Conservation (phyloP, 2,329 filamentous ascomycete genomes). For the Parasarocladium wereldwijsianum region DNA sequence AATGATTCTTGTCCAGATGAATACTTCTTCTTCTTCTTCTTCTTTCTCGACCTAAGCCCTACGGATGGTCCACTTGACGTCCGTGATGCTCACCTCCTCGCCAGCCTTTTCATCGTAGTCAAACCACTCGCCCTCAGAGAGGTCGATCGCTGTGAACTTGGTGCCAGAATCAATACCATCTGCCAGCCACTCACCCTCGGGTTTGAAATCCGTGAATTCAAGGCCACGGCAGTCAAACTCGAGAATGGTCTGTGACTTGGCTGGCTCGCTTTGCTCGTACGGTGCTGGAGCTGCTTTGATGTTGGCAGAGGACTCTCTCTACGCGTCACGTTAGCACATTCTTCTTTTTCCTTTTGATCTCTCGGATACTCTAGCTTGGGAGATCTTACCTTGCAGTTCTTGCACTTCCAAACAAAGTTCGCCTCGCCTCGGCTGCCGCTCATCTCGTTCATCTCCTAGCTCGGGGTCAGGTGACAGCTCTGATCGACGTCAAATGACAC, state of each 20-base stretch:
- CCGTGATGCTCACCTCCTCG: conserved; percentile 86
- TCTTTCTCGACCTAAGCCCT: conserved; percentile 35
- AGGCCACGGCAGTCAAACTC: conserved; percentile 89
- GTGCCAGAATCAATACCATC: conserved; percentile 68
- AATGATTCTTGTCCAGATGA: too few relatives aligned
- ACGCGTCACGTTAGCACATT: not conserved
- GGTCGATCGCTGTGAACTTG: conserved; percentile 68
- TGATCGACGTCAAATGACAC: conserved; percentile 15
- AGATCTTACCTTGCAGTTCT: conserved; percentile 72
- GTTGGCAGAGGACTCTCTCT: conserved; percentile 76
- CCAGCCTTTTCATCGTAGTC: conserved; percentile 92
- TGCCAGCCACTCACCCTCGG: conserved; percentile 88
- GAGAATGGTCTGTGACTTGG: conserved; percentile 65
- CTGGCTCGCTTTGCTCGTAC: conserved; percentile 57
- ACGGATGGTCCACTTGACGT: conserved; percentile 73
- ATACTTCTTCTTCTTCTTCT: too few relatives aligned
- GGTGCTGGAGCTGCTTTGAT: conserved; percentile 60
- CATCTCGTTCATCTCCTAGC: conserved; percentile 74
- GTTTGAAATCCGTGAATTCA: conserved; percentile 80
- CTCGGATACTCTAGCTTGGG: too few relatives aligned
- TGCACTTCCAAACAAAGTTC: conserved; percentile 99
- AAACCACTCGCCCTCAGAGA: conserved; percentile 89
- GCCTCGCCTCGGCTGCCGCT: conserved; percentile 89
- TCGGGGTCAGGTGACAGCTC: not conserved
- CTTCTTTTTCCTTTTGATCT: too few relatives aligned